Evolutionary conservation across 2,329 filamentous ascomycete genomes (phyloP).

Genomic region (Neospermospora avenae): DNA sequence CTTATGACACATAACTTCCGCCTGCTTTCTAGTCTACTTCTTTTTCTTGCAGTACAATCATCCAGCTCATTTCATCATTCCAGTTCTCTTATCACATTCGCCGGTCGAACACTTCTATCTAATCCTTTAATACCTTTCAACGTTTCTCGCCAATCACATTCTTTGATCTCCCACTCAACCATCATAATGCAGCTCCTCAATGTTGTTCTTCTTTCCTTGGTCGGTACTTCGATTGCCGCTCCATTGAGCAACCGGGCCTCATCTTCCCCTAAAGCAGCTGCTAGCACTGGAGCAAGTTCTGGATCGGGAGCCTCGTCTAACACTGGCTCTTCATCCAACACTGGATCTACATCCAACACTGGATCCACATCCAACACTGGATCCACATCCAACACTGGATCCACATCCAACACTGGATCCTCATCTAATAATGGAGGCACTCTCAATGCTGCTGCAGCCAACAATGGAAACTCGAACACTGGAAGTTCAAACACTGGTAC

Average conservation of each 20-base stretch:
- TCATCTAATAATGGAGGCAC: too few relatives aligned
- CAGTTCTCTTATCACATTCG: constrained; percentile 2
- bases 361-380: too few relatives aligned
- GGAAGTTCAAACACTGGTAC: too few relatives aligned
- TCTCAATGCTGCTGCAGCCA: too few relatives aligned
- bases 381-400: too few relatives aligned
- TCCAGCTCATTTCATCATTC: constrained; percentile 2
- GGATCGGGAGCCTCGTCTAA: not conserved
- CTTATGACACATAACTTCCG: not conserved
- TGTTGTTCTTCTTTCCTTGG: not conserved
- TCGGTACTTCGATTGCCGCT: not conserved
- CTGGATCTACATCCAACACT: too few relatives aligned
- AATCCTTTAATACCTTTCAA: not conserved
- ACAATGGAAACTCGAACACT: too few relatives aligned
- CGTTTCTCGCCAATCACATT: not conserved
- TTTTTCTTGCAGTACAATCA: not conserved
- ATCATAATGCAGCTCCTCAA: constrained; percentile 1
- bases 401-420: too few relatives aligned
- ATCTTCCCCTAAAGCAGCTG: not conserved
- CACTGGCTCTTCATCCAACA: too few relatives aligned
- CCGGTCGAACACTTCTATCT: not conserved
- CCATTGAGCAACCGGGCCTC: not conserved
- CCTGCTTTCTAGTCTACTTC: not conserved
- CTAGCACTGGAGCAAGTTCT: not conserved
- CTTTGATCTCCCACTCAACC: not conserved